phyloP scores from a whole-genome alignment of 805 yeast genomes.

The Hanseniaspora jakobsenii region DNA sequence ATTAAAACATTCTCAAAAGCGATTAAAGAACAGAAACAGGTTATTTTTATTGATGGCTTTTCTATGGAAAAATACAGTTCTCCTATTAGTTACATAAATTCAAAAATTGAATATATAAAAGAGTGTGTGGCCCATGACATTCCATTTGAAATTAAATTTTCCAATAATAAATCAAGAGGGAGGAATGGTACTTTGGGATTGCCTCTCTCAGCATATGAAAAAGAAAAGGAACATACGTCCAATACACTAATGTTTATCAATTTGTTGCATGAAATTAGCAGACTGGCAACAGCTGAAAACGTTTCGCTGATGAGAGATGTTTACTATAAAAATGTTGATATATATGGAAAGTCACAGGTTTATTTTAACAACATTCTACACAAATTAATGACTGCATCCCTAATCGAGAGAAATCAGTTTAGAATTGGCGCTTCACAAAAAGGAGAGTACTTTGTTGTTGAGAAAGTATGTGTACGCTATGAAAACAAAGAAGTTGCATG shows the following conservation, averaged over 20 bases:
- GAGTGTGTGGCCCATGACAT: slow-evolving; percentile 12
- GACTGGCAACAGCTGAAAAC: neutral
- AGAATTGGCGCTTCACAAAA: slow-evolving; percentile 50
- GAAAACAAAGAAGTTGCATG: neutral
- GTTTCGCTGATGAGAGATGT: slow-evolving; percentile 41
- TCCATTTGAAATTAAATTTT: slow-evolving; percentile 1
- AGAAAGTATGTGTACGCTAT: neutral
- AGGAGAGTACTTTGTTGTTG: slow-evolving; percentile 37
- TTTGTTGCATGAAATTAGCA: slow-evolving; percentile 6
- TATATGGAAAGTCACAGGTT: slow-evolving; percentile 36
- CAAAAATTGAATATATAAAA: neutral
- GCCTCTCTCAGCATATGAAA: neutral
- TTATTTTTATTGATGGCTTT: slow-evolving; percentile 1
- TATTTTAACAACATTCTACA: slow-evolving; percentile 34
- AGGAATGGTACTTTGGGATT: slow-evolving; percentile 2
- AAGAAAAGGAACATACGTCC: neutral
- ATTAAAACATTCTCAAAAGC: neutral
- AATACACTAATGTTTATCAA: slow-evolving; percentile 10
- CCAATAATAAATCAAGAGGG: slow-evolving; percentile 4
- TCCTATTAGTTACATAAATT: neutral
- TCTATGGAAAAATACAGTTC: neutral
- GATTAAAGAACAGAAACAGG: neutral
- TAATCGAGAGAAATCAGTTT: slow-evolving; percentile 31
- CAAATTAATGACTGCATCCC: slow-evolving; percentile 31
- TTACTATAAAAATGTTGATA: slow-evolving; percentile 47